Evolutionary conservation across 441 rosid genomes (phyloP).

Genomic region (Euphorbia corollata): DNA sequence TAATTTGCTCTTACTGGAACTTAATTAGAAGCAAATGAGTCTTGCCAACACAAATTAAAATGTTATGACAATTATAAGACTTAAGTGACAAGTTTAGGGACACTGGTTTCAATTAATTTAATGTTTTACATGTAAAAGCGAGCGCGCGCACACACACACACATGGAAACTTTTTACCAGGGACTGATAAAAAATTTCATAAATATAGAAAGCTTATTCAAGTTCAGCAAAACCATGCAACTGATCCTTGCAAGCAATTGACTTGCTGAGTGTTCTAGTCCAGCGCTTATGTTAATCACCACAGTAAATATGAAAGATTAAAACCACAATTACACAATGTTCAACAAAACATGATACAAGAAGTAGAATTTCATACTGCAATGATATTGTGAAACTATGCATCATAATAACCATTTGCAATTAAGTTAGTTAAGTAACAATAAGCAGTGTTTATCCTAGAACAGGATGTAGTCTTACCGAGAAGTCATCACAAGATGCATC

Average conservation of each 20-base stretch:
- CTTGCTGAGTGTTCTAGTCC: not conserved
- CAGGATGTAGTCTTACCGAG: slow-evolving; percentile 44
- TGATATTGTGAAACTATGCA: not conserved
- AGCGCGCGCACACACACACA: no score
- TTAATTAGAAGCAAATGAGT: not conserved
- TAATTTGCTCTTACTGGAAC: not conserved
- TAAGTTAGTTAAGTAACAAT: not conserved
- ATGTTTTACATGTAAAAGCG: not conserved
- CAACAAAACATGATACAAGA: not conserved
- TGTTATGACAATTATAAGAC: not conserved
- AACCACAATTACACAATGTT: not conserved
- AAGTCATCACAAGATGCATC: slow-evolving; percentile 90
- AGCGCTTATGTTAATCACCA: not conserved
- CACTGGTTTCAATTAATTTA: not conserved
- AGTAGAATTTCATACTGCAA: not conserved
- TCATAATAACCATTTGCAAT: not conserved
- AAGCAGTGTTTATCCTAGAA: not conserved
- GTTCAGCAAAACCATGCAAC: not conserved
- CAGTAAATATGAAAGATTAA: not conserved
- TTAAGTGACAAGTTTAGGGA: not conserved
- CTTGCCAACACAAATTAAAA: not conserved
- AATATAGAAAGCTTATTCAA: not conserved
- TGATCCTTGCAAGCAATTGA: not conserved
- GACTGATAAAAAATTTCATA: not conserved
- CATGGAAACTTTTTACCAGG: not conserved